These are phyloP conservation scores for Epichloe baconii DNA, from an alignment of 2,329 filamentous ascomycete genomes.

Conservation along the genomic window DNA sequence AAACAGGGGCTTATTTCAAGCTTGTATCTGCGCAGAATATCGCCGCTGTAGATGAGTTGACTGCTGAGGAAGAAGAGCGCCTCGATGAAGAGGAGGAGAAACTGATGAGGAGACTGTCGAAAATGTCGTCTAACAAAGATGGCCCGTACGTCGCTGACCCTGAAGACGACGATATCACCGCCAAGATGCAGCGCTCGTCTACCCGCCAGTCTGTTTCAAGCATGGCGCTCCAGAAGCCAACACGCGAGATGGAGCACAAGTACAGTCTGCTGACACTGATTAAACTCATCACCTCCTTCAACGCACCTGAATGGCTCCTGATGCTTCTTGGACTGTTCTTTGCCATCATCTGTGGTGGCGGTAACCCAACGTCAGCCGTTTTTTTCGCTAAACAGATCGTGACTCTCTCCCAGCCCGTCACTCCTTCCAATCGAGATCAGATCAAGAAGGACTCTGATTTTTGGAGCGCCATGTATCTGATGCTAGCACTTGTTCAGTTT, in stretches of 20 bases:
- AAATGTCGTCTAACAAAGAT: constrained; percentile 26
- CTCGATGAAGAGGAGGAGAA: constrained; percentile 37
- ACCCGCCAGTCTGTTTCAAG: constrained; percentile 56
- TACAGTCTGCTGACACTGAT: constrained; percentile 66
- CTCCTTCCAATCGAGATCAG: constrained; percentile 33
- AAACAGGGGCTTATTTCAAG: constrained; percentile 61
- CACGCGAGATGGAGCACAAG: constrained; percentile 34
- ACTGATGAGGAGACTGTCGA: constrained; percentile 29
- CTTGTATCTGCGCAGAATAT: constrained; percentile 85
- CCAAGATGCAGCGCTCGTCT: constrained; percentile 41
- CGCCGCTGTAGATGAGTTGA: constrained; percentile 42
- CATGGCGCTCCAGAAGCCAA: constrained; percentile 47
- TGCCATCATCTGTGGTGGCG: constrained; percentile 65
- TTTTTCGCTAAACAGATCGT: constrained; percentile 85
- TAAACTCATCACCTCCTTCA: constrained; percentile 70
- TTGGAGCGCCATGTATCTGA: constrained; percentile 80
- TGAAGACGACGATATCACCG: constrained; percentile 43
- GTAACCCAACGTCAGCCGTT: constrained; percentile 55
- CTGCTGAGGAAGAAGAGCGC: constrained; percentile 35
- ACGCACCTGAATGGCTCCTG: constrained; percentile 53
- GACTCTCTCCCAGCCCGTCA: constrained; percentile 44
- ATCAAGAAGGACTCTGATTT: constrained; percentile 65
- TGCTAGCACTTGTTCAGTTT: constrained; percentile 65
- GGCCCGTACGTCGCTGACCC: constrained; percentile 38
- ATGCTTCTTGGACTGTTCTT: constrained; percentile 66